Conservation (phyloP, 805 yeast genomes). For the Jamesozyma gamospora region DNA sequence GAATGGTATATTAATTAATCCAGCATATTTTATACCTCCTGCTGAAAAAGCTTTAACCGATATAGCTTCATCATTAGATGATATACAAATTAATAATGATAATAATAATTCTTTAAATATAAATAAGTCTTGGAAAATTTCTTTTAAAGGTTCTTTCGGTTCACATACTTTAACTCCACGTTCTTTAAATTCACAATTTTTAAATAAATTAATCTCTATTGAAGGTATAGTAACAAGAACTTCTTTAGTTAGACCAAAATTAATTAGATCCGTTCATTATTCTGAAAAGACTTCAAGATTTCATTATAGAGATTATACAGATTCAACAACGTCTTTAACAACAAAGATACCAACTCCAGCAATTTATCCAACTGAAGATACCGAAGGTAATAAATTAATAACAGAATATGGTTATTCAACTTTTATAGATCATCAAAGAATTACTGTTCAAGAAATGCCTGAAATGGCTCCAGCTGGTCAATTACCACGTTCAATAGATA, state of each 20-base stretch:
- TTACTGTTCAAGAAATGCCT: slow-evolving; percentile 94
- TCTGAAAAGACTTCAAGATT: slow-evolving; percentile 76
- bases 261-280: slow-evolving; percentile 84
- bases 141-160: slow-evolving; percentile 88
- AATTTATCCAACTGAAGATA: slow-evolving; percentile 85
- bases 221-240: slow-evolving; percentile 96
- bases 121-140: slow-evolving; percentile 39
- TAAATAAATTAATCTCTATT: slow-evolving; percentile 74
- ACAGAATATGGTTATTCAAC: slow-evolving; percentile 92
- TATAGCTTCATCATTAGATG: slow-evolving; percentile 54
- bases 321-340: slow-evolving; percentile 75
- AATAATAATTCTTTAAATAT: slow-evolving; percentile 41
- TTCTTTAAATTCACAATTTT: slow-evolving; percentile 62
- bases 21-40: slow-evolving; percentile 83
- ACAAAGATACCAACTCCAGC: slow-evolving; percentile 51
- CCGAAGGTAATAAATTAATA: slow-evolving; percentile 76
- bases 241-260: slow-evolving; percentile 86
- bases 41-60: slow-evolving; percentile 80
- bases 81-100: slow-evolving; percentile 8
- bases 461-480: slow-evolving; percentile 98
- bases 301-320: slow-evolving; percentile 86
- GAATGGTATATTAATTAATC: slow-evolving; percentile 61
- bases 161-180: slow-evolving; percentile 80
- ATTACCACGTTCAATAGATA: slow-evolving; percentile 85
- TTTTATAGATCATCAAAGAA: slow-evolving; percentile 87